Base-by-base conservation (phyloP, 768 basidiomycete species). In the Tulasnella calospora region DNA sequence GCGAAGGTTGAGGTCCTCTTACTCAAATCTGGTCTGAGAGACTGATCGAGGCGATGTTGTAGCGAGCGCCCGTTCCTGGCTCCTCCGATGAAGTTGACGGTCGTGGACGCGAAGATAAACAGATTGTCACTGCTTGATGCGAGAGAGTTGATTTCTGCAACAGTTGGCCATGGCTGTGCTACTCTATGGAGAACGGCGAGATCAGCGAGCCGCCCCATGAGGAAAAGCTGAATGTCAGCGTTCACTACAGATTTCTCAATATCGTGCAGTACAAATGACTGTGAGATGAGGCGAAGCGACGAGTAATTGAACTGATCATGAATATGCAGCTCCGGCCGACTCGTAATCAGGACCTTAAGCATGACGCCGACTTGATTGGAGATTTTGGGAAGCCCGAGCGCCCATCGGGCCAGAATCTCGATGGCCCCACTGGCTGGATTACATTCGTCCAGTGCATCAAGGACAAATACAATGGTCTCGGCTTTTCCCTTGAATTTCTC, bases 381-480 rank as follows among this genome's bases (percentile, higher is more conserved):
- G 67, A 85, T 81, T 3, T 80, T 74, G 13, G 23, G 15, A 0
- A 80, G 27, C 19, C 70, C 73, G 7, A 57, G 27, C 5, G 79
- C 77, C 19, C 85, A 80, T 12, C 84, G 61, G 13, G 23, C 17
- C 30, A 85, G 79, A 2, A 85, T 70, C 2, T 71, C 33, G n/a
- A 77, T 70, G 23, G 72, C 46, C 10, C 30, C 72, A 21, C 44
- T 69, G 12, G 55, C 5, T 41, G 41, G 47, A 10, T 67, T 81
- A 2, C 85, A 83, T 81, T 86, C 85, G 79, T 86, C 85, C 44
- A 86, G 79, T 1, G 83, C 85, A 79, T 86, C 86, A 33, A 86
- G 80, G 61, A 85, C 81, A 71, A 86, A 78, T 23, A 86, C 51
- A 33, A 84, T 57, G 12, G 80, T 81, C 33, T 71, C 35, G n/a